phyloP scores from a whole-genome alignment of 2,329 filamentous ascomycete species.

The Exophiala oligosperma region DNA sequence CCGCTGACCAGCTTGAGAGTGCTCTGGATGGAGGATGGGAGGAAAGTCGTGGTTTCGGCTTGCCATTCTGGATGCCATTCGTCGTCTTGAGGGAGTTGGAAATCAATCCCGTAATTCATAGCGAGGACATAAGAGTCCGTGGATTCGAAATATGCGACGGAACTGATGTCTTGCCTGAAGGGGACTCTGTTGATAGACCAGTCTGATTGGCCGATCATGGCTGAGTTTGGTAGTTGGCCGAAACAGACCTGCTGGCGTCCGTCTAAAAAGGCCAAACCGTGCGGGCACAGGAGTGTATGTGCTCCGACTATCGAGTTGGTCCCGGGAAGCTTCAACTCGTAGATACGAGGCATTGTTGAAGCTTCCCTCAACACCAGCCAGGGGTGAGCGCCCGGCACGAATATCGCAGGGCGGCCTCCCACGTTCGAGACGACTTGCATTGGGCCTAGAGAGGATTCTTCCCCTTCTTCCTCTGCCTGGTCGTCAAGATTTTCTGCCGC shows the following conservation, averaged over 20 bases:
- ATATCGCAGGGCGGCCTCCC: slow-evolving; percentile 77
- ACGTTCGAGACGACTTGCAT: slow-evolving; percentile 52
- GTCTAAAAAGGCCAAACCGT: slow-evolving; percentile 82
- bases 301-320: slow-evolving; percentile 74
- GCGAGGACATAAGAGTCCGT: slow-evolving; percentile 75
- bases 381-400: slow-evolving; percentile 76
- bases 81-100: slow-evolving; percentile 83
- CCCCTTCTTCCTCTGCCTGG: slow-evolving; percentile 50
- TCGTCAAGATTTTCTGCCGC: slow-evolving; percentile 48
- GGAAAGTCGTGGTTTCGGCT: slow-evolving; percentile 58
- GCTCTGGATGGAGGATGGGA: slow-evolving; percentile 70
- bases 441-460: slow-evolving; percentile 40
- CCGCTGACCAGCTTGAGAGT: slow-evolving; percentile 77
- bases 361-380: slow-evolving; percentile 81
- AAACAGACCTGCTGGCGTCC: slow-evolving; percentile 43
- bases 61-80: slow-evolving; percentile 80
- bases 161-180: slow-evolving; percentile 68
- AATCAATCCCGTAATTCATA: slow-evolving; percentile 67
- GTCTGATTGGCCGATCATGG: slow-evolving; percentile 71
- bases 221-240: slow-evolving; percentile 64
- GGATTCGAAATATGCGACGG: slow-evolving; percentile 73
- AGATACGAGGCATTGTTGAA: slow-evolving; percentile 71
- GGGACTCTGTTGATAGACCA: slow-evolving; percentile 72
- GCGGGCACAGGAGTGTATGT: slow-evolving; percentile 73
- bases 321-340: slow-evolving; percentile 68